Base-by-base conservation (phyloP, 164 flowering plant genomes). In the Aristolochia contorta region DNA sequence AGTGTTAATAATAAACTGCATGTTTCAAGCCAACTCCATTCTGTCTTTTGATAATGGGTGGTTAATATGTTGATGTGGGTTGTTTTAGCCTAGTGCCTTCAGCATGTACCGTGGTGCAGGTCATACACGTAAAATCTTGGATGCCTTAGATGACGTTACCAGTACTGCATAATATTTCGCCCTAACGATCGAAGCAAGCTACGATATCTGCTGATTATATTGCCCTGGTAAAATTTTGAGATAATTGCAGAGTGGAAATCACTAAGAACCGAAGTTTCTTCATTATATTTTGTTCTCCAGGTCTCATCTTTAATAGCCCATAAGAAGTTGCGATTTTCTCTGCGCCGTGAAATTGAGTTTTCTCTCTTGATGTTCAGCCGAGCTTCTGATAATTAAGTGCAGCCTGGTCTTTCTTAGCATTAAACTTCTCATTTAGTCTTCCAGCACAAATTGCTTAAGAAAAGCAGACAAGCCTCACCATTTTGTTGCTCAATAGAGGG, bases 321-420 rank as follows among this genome's bases (percentile, higher is more conserved):
- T 37, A 65, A 45, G 52, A 52, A 19, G 53, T 43, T 8, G 62
- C 53, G 33, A 65, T 37, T 57, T 64, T 64, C 47, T 64, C 61
- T 22, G 61, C 57, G 67, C 56, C 49, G 61, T 16, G 61, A 57
- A 37, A 60, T 52, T 20, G 47, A 32, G 25, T 32, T 30, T 64
- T 56, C 67, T 46, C 57, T 58, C 27, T 65, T 57, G 37, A 65
- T 58, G 27, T 65, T 65, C 41, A 53, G 51, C 16, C 43, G 50
- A 57, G 43, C 68, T 45, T 59, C 54, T 37, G 61, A 64, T 57
- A 64, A 56, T 3, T 47, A 64, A 47, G 59, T 64, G 54, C 60
- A 64, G 24, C 67, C 43, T 8, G 60, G 67, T 32, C 22, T 57
- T 47, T 64, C 55, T 56, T 47, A 55, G 43, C 10, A 37, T 37